Evolutionary conservation across 805 yeast species (phyloP).

Genomic region (Sugiyamaella marilandica): DNA sequence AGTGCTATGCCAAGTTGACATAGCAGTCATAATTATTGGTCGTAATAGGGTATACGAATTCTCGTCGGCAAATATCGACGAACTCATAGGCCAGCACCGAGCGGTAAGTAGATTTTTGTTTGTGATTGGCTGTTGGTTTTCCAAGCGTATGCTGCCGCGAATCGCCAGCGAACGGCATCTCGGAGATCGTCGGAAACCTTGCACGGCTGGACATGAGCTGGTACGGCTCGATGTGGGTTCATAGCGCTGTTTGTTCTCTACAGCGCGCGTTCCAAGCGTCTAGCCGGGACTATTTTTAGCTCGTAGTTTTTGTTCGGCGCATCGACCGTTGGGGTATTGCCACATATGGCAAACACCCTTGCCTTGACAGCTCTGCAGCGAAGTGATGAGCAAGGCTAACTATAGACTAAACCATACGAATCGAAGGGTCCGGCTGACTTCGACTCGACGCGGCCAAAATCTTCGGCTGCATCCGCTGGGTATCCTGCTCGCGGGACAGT

Average conservation of each 20-base stretch:
- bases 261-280: too few relatives aligned
- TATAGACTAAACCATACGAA: slow-evolving; percentile 26
- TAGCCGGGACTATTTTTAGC: background rate
- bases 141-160: background rate
- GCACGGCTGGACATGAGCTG: too few relatives aligned
- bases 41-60: slow-evolving; percentile 82
- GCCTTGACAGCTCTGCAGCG: background rate
- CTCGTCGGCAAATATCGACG: slow-evolving; percentile 61
- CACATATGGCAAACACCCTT: background rate
- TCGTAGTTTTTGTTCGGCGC: background rate
- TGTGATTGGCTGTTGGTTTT: too few relatives aligned
- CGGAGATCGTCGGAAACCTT: background rate
- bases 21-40: slow-evolving; percentile 85
- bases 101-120: slow-evolving; percentile 19
- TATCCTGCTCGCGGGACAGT: slow-evolving; percentile 1
- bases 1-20: slow-evolving; percentile 86
- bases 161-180: background rate
- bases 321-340: background rate
- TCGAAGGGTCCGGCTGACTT: slow-evolving; percentile 25
- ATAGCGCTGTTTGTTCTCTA: background rate
- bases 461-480: background rate
- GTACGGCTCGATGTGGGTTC: background rate
- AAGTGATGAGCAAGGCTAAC: slow-evolving; percentile 7
- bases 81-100: slow-evolving; percentile 31
- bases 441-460: slow-evolving; percentile 3